Percentiles rank a stretch among this genome's conserved stretches.
Conservation (phyloP, 2,329 filamentous ascomycete species). For the Herpotrichia juniperi region DNA sequence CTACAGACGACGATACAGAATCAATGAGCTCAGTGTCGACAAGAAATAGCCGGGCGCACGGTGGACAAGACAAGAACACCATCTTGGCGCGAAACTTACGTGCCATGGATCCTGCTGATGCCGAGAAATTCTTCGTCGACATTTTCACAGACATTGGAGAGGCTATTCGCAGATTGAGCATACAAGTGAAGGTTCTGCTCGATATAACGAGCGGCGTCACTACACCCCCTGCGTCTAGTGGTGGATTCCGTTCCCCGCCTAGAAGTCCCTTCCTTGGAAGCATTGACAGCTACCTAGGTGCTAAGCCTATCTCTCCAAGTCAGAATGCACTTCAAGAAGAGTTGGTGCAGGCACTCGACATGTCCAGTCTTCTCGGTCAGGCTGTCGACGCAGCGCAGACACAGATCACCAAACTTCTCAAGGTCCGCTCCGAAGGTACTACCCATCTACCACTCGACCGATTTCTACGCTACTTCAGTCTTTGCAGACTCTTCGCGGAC, state of each 20-base stretch:
- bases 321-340: conserved; percentile 66
- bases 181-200: conserved; percentile 91
- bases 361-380: conserved; percentile 78
- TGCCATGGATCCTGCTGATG: conserved; percentile 80
- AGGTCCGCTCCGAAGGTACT: conserved; percentile 77
- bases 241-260: conserved; percentile 54
- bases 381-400: conserved; percentile 79
- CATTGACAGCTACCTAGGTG: conserved; percentile 49
- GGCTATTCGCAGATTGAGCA: conserved; percentile 80
- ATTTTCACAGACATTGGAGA: conserved; percentile 91
- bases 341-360: conserved; percentile 75
- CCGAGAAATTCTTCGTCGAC: conserved; percentile 79
- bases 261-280: conserved; percentile 53
- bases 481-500: conserved; percentile 83
- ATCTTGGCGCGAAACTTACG: conserved; percentile 87
- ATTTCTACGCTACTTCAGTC: conserved; percentile 81
- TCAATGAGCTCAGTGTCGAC: conserved; percentile 89
- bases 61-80: conserved; percentile 87
- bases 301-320: conserved; percentile 15
- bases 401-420: conserved; percentile 75
- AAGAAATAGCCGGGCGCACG: conserved; percentile 66
- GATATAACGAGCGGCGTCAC: conserved; percentile 84
- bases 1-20: conserved; percentile 90
- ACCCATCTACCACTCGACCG: conserved; percentile 69
- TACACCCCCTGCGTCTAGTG: conserved; percentile 47